Evolutionary conservation across 805 yeast genomes (phyloP).

Genomic region (Priceomyces fermenticarens): DNA sequence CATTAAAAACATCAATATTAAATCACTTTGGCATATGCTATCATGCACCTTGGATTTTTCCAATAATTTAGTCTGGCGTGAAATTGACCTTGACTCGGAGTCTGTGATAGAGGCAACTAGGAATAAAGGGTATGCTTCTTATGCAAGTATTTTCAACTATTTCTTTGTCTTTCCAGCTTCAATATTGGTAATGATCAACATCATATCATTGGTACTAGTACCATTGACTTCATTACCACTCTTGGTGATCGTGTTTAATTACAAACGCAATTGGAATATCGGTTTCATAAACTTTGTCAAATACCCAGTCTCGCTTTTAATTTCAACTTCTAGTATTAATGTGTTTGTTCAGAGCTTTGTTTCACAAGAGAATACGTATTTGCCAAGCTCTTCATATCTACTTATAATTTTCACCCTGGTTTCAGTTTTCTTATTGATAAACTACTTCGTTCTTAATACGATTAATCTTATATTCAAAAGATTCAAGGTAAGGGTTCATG

Average conservation of each 20-base stretch:
- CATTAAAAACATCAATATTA: constrained; percentile 58
- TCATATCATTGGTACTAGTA: constrained; percentile 47
- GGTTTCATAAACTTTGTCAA: constrained; percentile 44
- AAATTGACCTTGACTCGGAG: constrained; percentile 31
- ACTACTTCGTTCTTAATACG: constrained; percentile 54
- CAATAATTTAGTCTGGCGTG: constrained; percentile 32
- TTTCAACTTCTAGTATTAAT: constrained; percentile 38
- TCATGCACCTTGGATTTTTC: constrained; percentile 64
- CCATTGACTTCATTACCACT: constrained; percentile 55
- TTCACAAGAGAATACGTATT: constrained; percentile 23
- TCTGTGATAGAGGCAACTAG: constrained; percentile 13
- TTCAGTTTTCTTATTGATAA: constrained; percentile 48
- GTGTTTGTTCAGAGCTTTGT: constrained; percentile 18
- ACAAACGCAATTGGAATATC: constrained; percentile 48
- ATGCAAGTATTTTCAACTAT: constrained; percentile 61
- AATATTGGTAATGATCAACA: constrained; percentile 48
- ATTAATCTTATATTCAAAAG: constrained; percentile 31
- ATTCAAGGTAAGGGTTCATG: constrained; percentile 36
- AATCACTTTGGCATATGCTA: constrained; percentile 83
- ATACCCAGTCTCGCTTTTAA: constrained; percentile 54
- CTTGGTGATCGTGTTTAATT: constrained; percentile 42
- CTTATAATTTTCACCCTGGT: constrained; percentile 40
- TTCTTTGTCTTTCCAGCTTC: constrained; percentile 55
- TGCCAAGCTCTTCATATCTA: constrained; percentile 38
- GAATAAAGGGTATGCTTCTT: constrained; percentile 47